Conservation (phyloP, 805 yeast species). For the Ogataea pilisensis region DNA sequence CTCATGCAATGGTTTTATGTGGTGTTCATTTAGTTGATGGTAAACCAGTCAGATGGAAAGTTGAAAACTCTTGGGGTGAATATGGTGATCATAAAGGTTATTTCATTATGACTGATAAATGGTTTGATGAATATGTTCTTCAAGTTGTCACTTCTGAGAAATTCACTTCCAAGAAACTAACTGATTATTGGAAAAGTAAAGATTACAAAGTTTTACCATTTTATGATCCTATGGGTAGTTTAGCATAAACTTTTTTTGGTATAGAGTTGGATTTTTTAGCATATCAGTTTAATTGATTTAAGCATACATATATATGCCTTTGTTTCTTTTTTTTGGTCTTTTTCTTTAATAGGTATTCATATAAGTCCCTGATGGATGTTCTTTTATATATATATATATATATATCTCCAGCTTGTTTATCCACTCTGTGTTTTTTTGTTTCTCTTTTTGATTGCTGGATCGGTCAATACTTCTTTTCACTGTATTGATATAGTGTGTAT, state of each 20-base stretch:
- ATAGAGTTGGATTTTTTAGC: too few relatives aligned
- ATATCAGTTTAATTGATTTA: too few relatives aligned
- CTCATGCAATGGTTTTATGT: slow-evolving; percentile 86
- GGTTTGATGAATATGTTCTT: slow-evolving; percentile 72
- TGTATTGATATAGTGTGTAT: too few relatives aligned
- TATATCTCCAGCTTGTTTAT: neutral
- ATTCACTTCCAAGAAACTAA: slow-evolving; percentile 34
- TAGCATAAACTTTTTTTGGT: slow-evolving; percentile 40
- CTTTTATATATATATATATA: neutral
- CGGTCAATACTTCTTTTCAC: too few relatives aligned
- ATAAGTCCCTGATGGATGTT: neutral
- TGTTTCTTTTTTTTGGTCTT: neutral
- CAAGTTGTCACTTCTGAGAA: slow-evolving; percentile 49
- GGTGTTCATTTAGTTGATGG: slow-evolving; percentile 68
- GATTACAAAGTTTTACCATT: slow-evolving; percentile 50
- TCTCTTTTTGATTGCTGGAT: neutral
- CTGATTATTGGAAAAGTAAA: slow-evolving; percentile 46
- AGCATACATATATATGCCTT: too few relatives aligned
- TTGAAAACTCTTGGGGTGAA: slow-evolving; percentile 81
- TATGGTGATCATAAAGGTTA: slow-evolving; percentile 66
- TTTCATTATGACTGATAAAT: slow-evolving; percentile 67
- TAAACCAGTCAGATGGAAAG: slow-evolving; percentile 65
- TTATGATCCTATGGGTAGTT: slow-evolving; percentile 79
- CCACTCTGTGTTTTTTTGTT: too few relatives aligned
- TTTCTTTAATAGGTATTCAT: too few relatives aligned